Conservation (phyloP, 768 basidiomycete genomes). For the Termitomyces sp. region DNA sequence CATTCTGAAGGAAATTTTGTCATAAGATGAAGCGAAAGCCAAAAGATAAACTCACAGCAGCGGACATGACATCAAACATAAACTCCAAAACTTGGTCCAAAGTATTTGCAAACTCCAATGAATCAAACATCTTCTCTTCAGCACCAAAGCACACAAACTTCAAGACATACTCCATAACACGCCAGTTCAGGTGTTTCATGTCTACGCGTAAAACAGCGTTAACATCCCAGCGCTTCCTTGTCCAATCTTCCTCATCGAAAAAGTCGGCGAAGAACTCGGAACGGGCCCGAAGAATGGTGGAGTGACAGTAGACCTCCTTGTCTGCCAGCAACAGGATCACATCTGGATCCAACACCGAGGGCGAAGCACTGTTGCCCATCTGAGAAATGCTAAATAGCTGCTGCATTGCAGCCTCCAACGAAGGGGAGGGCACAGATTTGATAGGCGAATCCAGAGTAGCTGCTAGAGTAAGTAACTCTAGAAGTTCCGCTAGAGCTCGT, state of each 20-base stretch:
- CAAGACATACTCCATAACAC: slow-evolving; percentile 72
- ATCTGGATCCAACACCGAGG: slow-evolving; percentile 48
- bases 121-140: slow-evolving; percentile 65
- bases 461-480: slow-evolving; percentile 55
- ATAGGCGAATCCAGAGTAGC: slow-evolving; percentile 55
- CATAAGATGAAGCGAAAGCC: slow-evolving; percentile 1
- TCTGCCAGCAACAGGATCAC: slow-evolving; percentile 72
- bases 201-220: slow-evolving; percentile 58
- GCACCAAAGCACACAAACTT: slow-evolving; percentile 74
- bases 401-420: slow-evolving; percentile 47
- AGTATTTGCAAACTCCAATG: slow-evolving; percentile 57
- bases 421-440: slow-evolving; percentile 48
- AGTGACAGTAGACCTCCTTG: slow-evolving; percentile 61
- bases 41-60: slow-evolving; percentile 55
- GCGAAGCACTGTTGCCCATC: neutral
- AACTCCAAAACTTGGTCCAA: slow-evolving; percentile 81
- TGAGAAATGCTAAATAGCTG: slow-evolving; percentile 44
- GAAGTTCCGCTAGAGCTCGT: slow-evolving; percentile 46
- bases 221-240: slow-evolving; percentile 49
- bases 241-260: slow-evolving; percentile 85
- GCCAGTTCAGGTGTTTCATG: slow-evolving; percentile 70
- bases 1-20: slow-evolving; percentile 49
- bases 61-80: slow-evolving; percentile 82
- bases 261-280: slow-evolving; percentile 82
- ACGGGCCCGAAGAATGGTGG: slow-evolving; percentile 73